Conservation (phyloP, 164 flowering plant genomes). For the Chloranthus sessilifolius region DNA sequence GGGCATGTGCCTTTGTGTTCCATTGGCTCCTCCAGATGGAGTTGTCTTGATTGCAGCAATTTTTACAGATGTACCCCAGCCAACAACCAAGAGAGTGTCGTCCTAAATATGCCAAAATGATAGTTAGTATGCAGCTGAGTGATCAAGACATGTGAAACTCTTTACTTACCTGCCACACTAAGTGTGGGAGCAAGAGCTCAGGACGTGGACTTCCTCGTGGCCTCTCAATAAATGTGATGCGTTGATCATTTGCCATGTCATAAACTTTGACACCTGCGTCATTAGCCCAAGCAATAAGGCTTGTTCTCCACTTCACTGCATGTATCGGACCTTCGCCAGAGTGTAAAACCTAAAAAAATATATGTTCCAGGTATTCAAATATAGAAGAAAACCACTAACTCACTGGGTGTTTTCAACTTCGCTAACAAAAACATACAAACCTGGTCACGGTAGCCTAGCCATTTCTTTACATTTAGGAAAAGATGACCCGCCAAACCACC, state of each 20-base stretch:
- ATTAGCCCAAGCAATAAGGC: constrained; percentile 98
- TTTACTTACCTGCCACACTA: constrained; percentile 94
- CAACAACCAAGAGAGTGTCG: constrained; percentile 85
- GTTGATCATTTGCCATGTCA: constrained; percentile 87
- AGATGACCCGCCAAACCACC: constrained; percentile 98
- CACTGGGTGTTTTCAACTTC: not conserved
- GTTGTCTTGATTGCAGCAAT: constrained; percentile 67
- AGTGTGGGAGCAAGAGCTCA: constrained; percentile 81
- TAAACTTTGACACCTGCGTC: constrained; percentile 96
- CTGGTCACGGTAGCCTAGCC: constrained; percentile 95
- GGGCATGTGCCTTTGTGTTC: constrained; percentile 41
- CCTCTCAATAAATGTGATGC: constrained; percentile 91
- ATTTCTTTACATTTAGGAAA: constrained; percentile 68
- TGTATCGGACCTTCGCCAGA: constrained; percentile 99
- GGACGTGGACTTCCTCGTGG: constrained; percentile 93
- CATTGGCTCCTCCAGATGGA: constrained; percentile 45
- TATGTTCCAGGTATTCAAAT: not conserved
- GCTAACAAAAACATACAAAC: constrained; percentile 28
- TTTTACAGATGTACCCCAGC: constrained; percentile 96
- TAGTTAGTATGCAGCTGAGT: constrained; percentile 7
- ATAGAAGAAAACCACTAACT: not conserved
- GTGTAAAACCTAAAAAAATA: constrained; percentile 65
- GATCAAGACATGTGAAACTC: not conserved
- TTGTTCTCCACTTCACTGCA: constrained; percentile 89
- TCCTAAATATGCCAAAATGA: constrained; percentile 41